Evolutionary conservation across 257 asterid genomes (phyloP), one percentile per base, ranked within the genome.

Genomic region (Fraxinus cuspidata): DNA sequence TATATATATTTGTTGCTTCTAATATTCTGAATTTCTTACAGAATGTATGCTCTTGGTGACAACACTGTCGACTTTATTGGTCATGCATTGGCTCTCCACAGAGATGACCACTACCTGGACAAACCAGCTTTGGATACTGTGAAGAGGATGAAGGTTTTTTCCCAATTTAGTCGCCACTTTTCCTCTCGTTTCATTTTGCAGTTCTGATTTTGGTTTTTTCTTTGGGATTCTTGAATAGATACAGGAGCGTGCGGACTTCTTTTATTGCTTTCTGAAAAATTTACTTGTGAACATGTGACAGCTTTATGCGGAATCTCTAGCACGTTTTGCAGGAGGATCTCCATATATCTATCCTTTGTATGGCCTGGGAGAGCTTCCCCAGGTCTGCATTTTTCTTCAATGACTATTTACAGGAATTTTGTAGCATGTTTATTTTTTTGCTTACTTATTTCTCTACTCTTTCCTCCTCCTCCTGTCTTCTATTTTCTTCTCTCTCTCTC

Each of bases 21-120:
- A 18, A 5, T 13, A 49, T 18, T 13, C 21, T 18, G 58, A 49
- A 49, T 49, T 13, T 49, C 58, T 49, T 63, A 70, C 90, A 94
- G 97, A 77, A 94, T 91, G 84, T 94, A 85, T 80, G 97, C 96
- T 78, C 98, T 94, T 82, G 97, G 89, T 87, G 95, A 92, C 82
- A 89, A 94, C 90, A 94, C 97, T 23, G 72, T 94, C 79, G 98
- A 94, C 87, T 92, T 91, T 65, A 87, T 94, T 31, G 98, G 98
- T 68, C 98, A 94, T 70, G 89, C 97, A 19, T 80, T 91, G 86
- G 95, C 98, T 71, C 97, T 94, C 74, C 96, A 92, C 66, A 88
- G 97, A 73, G 97, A 94, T 85, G 98, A 94, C 32, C 86, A 81
- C 73, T 94, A 92, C 89, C 86, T 94, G 47, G 76, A 89, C 83